These are phyloP conservation scores for Fusarium sp. DNA, from an alignment of 2,329 filamentous ascomycete species.

Conservation along the genomic window DNA sequence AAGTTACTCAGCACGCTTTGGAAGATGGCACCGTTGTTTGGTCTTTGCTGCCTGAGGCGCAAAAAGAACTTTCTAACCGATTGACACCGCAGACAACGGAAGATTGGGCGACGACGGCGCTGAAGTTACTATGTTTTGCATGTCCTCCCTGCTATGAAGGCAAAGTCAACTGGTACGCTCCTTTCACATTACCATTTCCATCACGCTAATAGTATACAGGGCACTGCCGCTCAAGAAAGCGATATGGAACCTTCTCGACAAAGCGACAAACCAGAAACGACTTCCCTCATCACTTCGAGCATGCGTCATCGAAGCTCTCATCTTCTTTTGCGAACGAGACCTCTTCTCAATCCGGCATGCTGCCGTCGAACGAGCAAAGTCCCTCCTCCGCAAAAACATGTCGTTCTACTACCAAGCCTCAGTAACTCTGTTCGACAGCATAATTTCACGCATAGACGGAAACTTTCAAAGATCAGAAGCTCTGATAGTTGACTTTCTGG, in stretches of 20 bases:
- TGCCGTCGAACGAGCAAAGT: constrained; percentile 44
- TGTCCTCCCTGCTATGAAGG: constrained; percentile 51
- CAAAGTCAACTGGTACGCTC: constrained; percentile 46
- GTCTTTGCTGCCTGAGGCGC: constrained; percentile 35
- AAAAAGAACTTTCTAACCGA: neutral
- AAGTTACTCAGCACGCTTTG: constrained; percentile 25
- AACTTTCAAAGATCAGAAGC: constrained; percentile 44
- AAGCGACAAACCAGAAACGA: constrained; percentile 18
- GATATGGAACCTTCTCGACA: constrained; percentile 46
- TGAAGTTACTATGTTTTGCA: constrained; percentile 46
- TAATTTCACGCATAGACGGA: constrained; percentile 45
- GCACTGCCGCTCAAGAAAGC: constrained; percentile 39
- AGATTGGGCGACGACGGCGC: constrained; percentile 32
- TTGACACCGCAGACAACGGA: constrained; percentile 34
- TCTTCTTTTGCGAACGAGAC: constrained; percentile 51
- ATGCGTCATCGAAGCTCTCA: constrained; percentile 44
- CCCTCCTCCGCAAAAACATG: constrained; percentile 45
- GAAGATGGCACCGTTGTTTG: constrained; percentile 34
- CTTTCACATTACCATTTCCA: no score
- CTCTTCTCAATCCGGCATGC: constrained; percentile 39
- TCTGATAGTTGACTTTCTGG: constrained; percentile 43
- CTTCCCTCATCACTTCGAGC: constrained; percentile 27
- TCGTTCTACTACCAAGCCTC: constrained; percentile 50
- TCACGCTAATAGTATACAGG: constrained; percentile 22
- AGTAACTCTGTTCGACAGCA: constrained; percentile 48